Conservation (phyloP, 179 eudicot species). For the Monotropa hypopitys region DNA sequence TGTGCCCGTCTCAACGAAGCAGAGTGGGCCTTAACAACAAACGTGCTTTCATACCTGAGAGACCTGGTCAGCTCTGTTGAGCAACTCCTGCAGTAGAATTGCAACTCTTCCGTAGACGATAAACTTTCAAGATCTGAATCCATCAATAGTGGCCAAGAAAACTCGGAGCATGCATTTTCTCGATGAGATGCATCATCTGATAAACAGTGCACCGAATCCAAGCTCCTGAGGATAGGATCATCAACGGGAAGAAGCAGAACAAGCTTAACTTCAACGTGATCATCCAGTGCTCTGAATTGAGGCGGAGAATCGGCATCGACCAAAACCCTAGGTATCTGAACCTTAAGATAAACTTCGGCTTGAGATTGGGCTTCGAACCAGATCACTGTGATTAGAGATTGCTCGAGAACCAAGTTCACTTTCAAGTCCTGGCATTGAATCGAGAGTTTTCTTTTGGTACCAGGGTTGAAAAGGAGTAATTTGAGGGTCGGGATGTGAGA, state of each 20-base stretch:
- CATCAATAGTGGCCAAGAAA: constrained; percentile 31
- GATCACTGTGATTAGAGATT: constrained; percentile 26
- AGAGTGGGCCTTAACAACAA: background rate
- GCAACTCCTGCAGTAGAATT: constrained; percentile 67
- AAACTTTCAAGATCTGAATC: constrained; percentile 48
- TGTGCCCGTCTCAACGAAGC: too few relatives aligned
- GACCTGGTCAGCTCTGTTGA: constrained; percentile 37
- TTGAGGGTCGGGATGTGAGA: constrained; percentile 63
- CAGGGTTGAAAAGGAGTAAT: constrained; percentile 44
- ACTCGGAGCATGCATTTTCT: background rate
- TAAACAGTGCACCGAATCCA: constrained; percentile 24
- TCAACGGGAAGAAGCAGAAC: constrained; percentile 66
- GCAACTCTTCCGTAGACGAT: constrained; percentile 35
- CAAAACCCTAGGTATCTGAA: constrained; percentile 72
- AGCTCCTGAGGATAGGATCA: constrained; percentile 54
- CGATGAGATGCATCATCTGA: constrained; percentile 11
- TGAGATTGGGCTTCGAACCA: constrained; percentile 26
- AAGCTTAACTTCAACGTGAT: constrained; percentile 63
- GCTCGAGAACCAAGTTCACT: constrained; percentile 27
- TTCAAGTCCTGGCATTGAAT: constrained; percentile 32
- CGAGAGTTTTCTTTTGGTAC: constrained; percentile 22
- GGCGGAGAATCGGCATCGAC: constrained; percentile 55
- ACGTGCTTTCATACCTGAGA: constrained; percentile 33
- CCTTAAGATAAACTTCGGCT: constrained; percentile 18
- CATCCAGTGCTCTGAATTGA: constrained; percentile 30